phyloP scores from a whole-genome alignment of 1,139 yeast genomes.

The Hemisphaericaspora subhashii region DNA sequence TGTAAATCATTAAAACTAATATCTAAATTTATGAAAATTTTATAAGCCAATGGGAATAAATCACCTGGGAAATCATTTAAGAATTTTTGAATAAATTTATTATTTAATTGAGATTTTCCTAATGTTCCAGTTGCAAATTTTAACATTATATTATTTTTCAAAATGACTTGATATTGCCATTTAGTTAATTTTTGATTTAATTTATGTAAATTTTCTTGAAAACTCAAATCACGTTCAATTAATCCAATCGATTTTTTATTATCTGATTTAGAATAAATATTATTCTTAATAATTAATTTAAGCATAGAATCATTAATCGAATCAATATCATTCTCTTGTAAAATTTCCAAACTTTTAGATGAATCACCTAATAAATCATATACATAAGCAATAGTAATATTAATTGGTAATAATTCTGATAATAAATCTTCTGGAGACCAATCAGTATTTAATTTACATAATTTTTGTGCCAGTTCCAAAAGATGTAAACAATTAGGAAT shows the following conservation, averaged over 20 bases:
- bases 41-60: conserved; percentile 32
- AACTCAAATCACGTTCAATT: conserved; percentile 44
- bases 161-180: conserved; percentile 40
- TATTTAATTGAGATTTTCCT: conserved; percentile 24
- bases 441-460: conserved; percentile 43
- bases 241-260: conserved; percentile 35
- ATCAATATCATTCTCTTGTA: conserved; percentile 23
- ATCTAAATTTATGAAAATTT: conserved; percentile 28
- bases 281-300: conserved; percentile 35
- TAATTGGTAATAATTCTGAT: conserved; percentile 59
- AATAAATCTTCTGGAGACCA: conserved; percentile 37
- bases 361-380: conserved; percentile 48
- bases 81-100: conserved; percentile 20
- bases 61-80: conserved; percentile 31
- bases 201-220: conserved; percentile 37
- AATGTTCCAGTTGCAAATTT: conserved; percentile 41
- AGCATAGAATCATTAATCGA: conserved; percentile 32
- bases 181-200: conserved; percentile 42
- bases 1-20: conserved; percentile 31
- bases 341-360: conserved; percentile 43
- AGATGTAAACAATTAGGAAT: conserved; percentile 43
- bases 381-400: conserved; percentile 69
- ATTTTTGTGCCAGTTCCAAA: conserved; percentile 51
- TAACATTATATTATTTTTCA: conserved; percentile 47
- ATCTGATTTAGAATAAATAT: conserved; percentile 24